Evolutionary conservation across 1,284 basidiomycete genomes (phyloP), one percentile per base, ranked within the genome.

Genomic region (Tilletia indica): DNA sequence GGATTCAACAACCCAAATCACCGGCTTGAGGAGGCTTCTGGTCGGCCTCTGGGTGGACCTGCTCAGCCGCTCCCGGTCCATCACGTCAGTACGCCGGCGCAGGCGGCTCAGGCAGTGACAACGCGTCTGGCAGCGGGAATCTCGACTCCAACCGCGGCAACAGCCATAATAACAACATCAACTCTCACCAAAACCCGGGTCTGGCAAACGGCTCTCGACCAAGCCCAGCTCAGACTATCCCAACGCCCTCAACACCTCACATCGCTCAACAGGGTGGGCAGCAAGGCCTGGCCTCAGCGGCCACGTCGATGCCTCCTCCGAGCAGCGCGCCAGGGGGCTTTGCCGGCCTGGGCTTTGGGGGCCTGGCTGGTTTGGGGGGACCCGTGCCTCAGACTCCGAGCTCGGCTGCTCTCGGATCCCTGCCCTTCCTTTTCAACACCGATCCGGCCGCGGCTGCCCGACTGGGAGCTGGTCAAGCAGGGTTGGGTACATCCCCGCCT

Each of bases 1-100:
- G 48, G 48, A 8, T 63, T 69, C 61, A 63, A 45, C 47, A 69
- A 69, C 48, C 68, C 61, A 25, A 69, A 69, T 54, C 68, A 58
- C 48, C 39, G 48, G 25, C 45, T 58, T 9, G 39, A 58, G 48
- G 54, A 56, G 25, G 54, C 68, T 31, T 34, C 61, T 9, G 39
- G 54, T 8, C 68, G 54, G 25, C 38, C 68, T 49, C 47, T 69
- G 3, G 68, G 68, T 25, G 68, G 68, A 49, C 54, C 61, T 63
- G 61, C 61, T 25, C 48, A 56, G 21, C 39, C 61, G 14, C 21
- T 56, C 6, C 39, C 21, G 47, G 61, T 39, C 48, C 54, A 19
- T 69, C 68, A 54, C 39, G 48, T 4, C 48, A 69, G 21, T 54
- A 56, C 68, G 36, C 68, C 38, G 39, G 47, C 25, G 54, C 47